Base-by-base conservation (phyloP, 352 stramenopile genomes). In the Phytophthora pini region DNA sequence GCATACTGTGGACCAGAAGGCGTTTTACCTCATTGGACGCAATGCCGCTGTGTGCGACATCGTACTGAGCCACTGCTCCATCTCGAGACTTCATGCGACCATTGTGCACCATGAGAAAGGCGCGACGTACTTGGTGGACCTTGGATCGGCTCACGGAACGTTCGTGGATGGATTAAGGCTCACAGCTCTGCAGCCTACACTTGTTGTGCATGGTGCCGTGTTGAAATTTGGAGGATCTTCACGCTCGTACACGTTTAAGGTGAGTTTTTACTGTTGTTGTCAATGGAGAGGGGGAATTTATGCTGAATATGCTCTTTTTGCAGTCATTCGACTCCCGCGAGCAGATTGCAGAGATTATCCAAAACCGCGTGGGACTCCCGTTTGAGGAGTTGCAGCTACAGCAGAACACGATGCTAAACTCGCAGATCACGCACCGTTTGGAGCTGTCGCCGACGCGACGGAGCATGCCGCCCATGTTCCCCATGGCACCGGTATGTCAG, bases 391-490 rank as follows among this genome's bases (percentile, higher is more conserved):
- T 80, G 27, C 57, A 84, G 20, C 49, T 95, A 27, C 84, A 94
- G 61, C 74, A 87, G 45, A 95, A 95, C 56, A 95, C 87, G 52
- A 67, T 95, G 53, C 67, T 95, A 8, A 95, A 95, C 58, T 77
- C 73, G 29, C 84, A 87, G 56, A 74, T 95, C 59, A 82, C 85
- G 46, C 90, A 95, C 49, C 72, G 87, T 22, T 63, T 93, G 38
- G 87, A 91, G 57, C 73, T 93, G 1, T 92, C 83, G 6, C 81
- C 82, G 13, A 75, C 65, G 7, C 56, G 76, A 38, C 73, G 82
- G 41, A 82, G 70, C 38, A 66, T 87, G 56, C 78, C 85, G 6
- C 76, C 79, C 1, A 82, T 89, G 74, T 78, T 78, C 40, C 70
- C 70, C 0, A 72, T 78, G 65, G 64, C 59, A 10, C 61, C 58